Conservation (phyloP, 495 filamentous ascomycete genomes). For the Penicillium subrubescens region DNA sequence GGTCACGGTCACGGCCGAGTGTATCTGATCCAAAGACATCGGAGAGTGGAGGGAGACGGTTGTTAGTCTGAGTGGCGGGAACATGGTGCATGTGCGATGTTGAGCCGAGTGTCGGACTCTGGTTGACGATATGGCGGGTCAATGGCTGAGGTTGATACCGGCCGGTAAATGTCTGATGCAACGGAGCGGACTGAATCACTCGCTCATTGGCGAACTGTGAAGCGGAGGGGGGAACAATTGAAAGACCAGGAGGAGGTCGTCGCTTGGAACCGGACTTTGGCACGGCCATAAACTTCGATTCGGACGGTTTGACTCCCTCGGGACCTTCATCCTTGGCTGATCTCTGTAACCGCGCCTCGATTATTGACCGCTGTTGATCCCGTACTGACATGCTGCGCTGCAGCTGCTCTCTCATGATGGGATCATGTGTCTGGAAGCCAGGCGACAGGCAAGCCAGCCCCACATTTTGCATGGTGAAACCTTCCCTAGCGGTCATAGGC, state of each 20-base stretch:
- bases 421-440: constrained; percentile 93
- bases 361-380: constrained; percentile 93
- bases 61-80: constrained; percentile 84
- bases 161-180: constrained; percentile 95
- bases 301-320: constrained; percentile 57
- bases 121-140: constrained; percentile 81
- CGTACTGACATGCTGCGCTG: constrained; percentile 91
- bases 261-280: constrained; percentile 73
- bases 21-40: constrained; percentile 89
- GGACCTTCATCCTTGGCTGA: constrained; percentile 75
- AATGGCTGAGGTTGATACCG: constrained; percentile 79
- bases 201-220: constrained; percentile 93
- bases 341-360: constrained; percentile 87
- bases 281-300: constrained; percentile 54
- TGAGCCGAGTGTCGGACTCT: constrained; percentile 81
- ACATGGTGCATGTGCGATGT: constrained; percentile 92
- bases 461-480: constrained; percentile 84
- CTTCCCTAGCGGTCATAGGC: constrained; percentile 79
- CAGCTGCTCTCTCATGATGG: constrained; percentile 92
- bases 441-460: constrained; percentile 93
- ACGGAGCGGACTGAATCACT: constrained; percentile 93
- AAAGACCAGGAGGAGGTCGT: constrained; percentile 83
- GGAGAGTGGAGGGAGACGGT: constrained; percentile 89
- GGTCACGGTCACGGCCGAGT: constrained; percentile 56
- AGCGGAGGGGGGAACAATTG: constrained; percentile 95